Percentiles rank a stretch among this genome's conserved stretches.
These are phyloP conservation scores for Exophiala alcalophila DNA, from an alignment of 2,329 filamentous ascomycete genomes.

Conservation along the genomic window DNA sequence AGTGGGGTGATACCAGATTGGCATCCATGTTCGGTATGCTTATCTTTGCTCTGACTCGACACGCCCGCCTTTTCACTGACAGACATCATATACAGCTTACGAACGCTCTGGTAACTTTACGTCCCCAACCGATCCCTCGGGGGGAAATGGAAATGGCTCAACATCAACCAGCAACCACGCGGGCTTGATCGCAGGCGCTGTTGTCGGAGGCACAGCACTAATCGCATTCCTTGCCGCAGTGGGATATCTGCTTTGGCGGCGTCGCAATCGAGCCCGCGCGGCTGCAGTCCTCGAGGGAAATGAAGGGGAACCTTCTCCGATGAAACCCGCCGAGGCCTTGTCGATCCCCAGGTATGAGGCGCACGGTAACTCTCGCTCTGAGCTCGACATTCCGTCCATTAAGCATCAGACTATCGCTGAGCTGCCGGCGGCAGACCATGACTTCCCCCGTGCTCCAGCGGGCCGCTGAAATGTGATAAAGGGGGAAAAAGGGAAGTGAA, in stretches of 20 bases:
- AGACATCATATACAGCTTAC: constrained; percentile 1
- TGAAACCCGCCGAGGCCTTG: not conserved
- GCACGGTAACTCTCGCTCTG: constrained; percentile 7
- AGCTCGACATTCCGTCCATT: constrained; percentile 4
- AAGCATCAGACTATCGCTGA: constrained; percentile 17
- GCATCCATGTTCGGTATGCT: constrained; percentile 13
- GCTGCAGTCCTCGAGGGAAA: not conserved
- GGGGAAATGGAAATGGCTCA: not conserved
- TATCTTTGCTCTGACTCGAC: not conserved
- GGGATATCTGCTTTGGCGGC: constrained; percentile 7
- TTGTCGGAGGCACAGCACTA: constrained; percentile 18
- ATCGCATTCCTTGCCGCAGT: constrained; percentile 13
- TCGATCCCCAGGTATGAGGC: constrained; percentile 6
- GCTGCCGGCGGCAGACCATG: constrained; percentile 17
- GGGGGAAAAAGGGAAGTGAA: too few species aligned
- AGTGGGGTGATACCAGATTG: constrained; percentile 11
- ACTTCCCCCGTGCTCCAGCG: too few species aligned
- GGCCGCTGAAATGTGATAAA: too few species aligned
- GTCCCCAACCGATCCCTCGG: not conserved
- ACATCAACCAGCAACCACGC: not conserved
- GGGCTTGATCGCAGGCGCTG: constrained; percentile 16
- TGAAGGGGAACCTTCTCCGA: not conserved
- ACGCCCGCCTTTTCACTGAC: not conserved
- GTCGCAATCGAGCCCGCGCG: not conserved
- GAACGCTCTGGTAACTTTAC: constrained; percentile 6